Evolutionary conservation across 768 basidiomycete species (phyloP).

Genomic region (Lepiota brunneoincarnata): DNA sequence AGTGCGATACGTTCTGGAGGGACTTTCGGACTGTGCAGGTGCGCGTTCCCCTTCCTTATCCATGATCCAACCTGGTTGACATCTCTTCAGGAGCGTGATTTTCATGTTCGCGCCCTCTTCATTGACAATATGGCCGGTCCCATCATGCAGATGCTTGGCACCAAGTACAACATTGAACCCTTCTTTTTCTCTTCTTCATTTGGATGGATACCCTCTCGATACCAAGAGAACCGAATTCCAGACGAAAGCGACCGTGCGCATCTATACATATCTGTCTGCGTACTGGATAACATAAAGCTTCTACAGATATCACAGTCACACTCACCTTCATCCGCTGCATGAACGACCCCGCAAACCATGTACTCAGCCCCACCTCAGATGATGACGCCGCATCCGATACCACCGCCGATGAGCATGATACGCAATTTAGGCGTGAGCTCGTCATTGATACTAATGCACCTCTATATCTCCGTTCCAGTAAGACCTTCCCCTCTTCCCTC

Average conservation of each 20-base stretch:
- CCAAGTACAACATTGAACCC: constrained; percentile 57
- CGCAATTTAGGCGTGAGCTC: neutral
- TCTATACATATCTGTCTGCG: constrained; percentile 43
- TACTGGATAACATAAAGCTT: neutral
- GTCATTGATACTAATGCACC: constrained; percentile 8
- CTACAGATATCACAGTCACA: constrained; percentile 47
- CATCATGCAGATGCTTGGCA: constrained; percentile 51
- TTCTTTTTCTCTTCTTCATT: constrained; percentile 67
- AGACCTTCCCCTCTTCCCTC: neutral
- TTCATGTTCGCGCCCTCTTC: constrained; percentile 46
- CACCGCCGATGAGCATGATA: neutral
- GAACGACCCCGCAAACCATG: constrained; percentile 9
- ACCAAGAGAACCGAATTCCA: constrained; percentile 43
- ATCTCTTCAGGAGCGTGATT: constrained; percentile 16
- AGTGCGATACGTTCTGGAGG: constrained; percentile 30
- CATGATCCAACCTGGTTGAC: neutral
- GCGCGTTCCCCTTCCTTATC: constrained; percentile 9
- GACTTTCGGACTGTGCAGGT: constrained; percentile 26
- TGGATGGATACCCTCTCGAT: constrained; percentile 68
- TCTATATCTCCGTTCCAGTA: constrained; percentile 3
- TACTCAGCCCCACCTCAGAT: neutral
- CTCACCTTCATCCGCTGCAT: constrained; percentile 44
- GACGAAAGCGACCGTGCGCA: constrained; percentile 50
- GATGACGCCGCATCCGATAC: neutral
- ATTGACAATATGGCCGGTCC: constrained; percentile 45